phyloP scores from a whole-genome alignment of 192 early-diverging fungal species.

The Rhizophagus prolifer region DNA sequence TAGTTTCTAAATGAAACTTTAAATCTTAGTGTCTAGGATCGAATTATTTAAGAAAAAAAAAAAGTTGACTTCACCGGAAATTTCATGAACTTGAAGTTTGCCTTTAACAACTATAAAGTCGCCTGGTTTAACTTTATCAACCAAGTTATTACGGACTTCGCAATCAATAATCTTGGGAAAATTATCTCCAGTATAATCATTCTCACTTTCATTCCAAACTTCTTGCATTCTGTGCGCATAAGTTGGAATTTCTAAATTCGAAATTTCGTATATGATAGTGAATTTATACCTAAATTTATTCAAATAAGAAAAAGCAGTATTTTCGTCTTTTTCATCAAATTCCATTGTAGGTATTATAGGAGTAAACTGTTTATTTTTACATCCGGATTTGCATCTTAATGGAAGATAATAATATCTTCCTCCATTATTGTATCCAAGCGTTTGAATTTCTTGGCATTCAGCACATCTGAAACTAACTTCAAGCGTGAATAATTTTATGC shows the following conservation, averaged over 20 bases:
- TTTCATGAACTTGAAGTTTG: constrained; percentile 64
- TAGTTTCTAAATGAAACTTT: not conserved
- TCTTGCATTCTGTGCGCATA: constrained; percentile 64
- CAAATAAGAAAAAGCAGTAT: constrained; percentile 70
- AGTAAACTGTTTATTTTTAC: constrained; percentile 65
- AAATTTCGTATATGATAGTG: not conserved
- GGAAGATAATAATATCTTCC: constrained; percentile 63
- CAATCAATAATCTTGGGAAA: constrained; percentile 79
- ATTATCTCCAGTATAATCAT: constrained; percentile 47
- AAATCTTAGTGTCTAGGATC: too few relatives aligned
- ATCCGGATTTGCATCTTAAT: constrained; percentile 62
- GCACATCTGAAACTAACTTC: constrained; percentile 66
- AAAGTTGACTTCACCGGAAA: not conserved
- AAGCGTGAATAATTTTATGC: constrained; percentile 65
- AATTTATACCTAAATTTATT: constrained; percentile 57
- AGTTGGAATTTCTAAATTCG: not conserved
- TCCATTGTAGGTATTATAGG: constrained; percentile 59
- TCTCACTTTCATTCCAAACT: constrained; percentile 60
- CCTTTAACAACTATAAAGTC: constrained; percentile 78
- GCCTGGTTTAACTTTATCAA: constrained; percentile 77
- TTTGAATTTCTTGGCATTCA: constrained; percentile 55
- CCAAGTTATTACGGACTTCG: constrained; percentile 72
- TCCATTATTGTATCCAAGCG: constrained; percentile 56
- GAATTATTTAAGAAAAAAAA: not conserved
- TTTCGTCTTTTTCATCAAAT: constrained; percentile 37